Evolutionary conservation across 192 early-diverging fungal genomes (phyloP), one percentile per base, ranked within the genome.

Genomic region (Pecoramyces ruminantium): DNA sequence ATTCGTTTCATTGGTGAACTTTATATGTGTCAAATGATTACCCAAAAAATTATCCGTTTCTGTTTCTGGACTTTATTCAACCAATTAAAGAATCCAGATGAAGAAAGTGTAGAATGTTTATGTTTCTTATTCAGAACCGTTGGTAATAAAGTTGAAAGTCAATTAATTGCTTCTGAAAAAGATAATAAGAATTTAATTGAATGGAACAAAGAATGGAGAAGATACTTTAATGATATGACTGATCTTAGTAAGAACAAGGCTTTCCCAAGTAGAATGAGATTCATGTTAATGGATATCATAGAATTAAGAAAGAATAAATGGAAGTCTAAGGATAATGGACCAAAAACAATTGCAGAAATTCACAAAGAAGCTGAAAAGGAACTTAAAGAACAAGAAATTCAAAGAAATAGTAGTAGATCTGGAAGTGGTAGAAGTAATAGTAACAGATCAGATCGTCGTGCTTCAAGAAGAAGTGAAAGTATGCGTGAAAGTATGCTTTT

Each of bases 1-100:
- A 93, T 96, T 21, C 86, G 89, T 78, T 97, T 98, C 84, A 96
- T 99, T 80, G 96, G 98, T 81, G 95, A 98, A 86, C 90, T 99
- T 77, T 99, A 95, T 91, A 93, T 94, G 86, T 85, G 92, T 51
- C 85, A 87, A 38, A 94, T 99, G 88, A 89, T 99, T 82, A 95
- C 95, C 9, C 93, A 95, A 81, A 94, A 94, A 87, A 96, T 99
- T 78, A 98, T 99, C 90, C 94, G 79, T 91, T 92, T 78, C 90
- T 99, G 80, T 86, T 97, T 82, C 51, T 67, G 51, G 51, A 67
- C 51, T n/a, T 67, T 67, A n/a, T 83, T 84, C 78, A 90, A 90
- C 83, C 81, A 86, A 25, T 87, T 90, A 81, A 84, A 88, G 81
- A 85, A 91, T 51, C 94, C 96, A 29, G 96, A 96, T 79, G 98